Conservation (phyloP, 1,284 basidiomycete genomes). For the Austroboletus novae-zelandiae region DNA sequence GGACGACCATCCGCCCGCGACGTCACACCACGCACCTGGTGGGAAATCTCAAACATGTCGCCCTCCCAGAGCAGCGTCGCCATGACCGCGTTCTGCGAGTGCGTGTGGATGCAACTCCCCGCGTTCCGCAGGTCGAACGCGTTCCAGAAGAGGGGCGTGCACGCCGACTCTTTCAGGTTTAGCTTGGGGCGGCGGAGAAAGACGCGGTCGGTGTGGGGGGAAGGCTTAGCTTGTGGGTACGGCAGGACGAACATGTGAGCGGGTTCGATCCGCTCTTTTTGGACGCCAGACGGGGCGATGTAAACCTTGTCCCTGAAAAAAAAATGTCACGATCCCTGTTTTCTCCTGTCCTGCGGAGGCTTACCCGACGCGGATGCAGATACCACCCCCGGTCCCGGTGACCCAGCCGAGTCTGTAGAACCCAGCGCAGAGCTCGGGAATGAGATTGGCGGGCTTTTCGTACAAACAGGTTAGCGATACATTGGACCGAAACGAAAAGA, state of each 20-base stretch:
- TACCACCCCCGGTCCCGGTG: conserved; percentile 62
- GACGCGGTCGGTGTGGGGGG: conserved; percentile 63
- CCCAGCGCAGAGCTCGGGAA: conserved; percentile 68
- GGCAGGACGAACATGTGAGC: conserved; percentile 84
- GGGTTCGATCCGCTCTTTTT: conserved; percentile 82
- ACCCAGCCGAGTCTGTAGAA: conserved; percentile 67
- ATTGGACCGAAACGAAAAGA: background rate
- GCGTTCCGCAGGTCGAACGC: conserved; percentile 77
- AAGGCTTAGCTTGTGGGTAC: conserved; percentile 61
- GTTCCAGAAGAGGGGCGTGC: conserved; percentile 90
- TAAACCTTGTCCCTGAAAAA: conserved; percentile 67
- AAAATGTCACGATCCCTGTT: too few species aligned
- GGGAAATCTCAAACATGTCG: conserved; percentile 70
- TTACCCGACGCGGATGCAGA: conserved; percentile 70
- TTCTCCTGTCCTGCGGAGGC: conserved; percentile 12
- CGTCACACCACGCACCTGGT: conserved; percentile 48
- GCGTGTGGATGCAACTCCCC: conserved; percentile 84
- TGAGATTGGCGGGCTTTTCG: conserved; percentile 70
- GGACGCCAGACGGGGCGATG: conserved; percentile 85
- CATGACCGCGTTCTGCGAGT: conserved; percentile 85
- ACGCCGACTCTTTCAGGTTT: conserved; percentile 76
- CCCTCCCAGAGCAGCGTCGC: conserved; percentile 75
- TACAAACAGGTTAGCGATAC: too few species aligned
- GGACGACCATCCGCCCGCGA: background rate
- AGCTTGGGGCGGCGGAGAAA: conserved; percentile 71